These are phyloP conservation scores for Pilatotrama ljubarskyi DNA, from an alignment of 768 basidiomycete genomes.

Conservation along the genomic window DNA sequence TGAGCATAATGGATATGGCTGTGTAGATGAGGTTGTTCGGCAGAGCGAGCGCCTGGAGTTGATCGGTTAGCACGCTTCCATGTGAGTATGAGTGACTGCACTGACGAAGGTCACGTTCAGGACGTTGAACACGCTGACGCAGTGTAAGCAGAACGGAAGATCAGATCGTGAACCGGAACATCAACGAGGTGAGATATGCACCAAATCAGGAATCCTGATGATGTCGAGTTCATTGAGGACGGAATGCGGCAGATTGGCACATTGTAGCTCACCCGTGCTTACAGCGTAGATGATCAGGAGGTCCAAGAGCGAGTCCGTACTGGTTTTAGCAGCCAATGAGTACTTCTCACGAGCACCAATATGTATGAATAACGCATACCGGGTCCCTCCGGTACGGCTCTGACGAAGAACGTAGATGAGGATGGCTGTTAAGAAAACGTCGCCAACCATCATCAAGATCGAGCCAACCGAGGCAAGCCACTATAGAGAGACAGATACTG, in stretches of 20 bases:
- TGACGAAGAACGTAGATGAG: slow-evolving; percentile 5
- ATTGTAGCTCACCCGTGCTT: slow-evolving; percentile 12
- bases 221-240: too few species aligned
- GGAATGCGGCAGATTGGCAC: too few species aligned
- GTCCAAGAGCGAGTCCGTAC: slow-evolving; percentile 10
- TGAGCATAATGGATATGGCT: slow-evolving; percentile 4
- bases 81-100: too few species aligned
- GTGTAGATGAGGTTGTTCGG: slow-evolving; percentile 6
- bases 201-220: too few species aligned
- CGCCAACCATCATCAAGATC: neutral
- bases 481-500: neutral
- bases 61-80: too few species aligned
- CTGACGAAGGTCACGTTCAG: slow-evolving; percentile 8
- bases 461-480: neutral
- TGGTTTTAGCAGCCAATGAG: too few species aligned
- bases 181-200: too few species aligned
- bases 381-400: neutral
- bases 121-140: slow-evolving; percentile 3
- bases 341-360: too few species aligned
- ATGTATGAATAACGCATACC: neutral
- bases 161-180: too few species aligned
- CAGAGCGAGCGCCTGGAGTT: neutral
- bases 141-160: too few species aligned
- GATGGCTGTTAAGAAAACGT: slow-evolving; percentile 3
- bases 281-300: slow-evolving; percentile 2